A percentile compares a stretch with the other conserved stretches of the same genome.
Evolutionary conservation across 2,329 filamentous ascomycete species (phyloP).

Genomic region (Pleurostoma richardsiae): DNA sequence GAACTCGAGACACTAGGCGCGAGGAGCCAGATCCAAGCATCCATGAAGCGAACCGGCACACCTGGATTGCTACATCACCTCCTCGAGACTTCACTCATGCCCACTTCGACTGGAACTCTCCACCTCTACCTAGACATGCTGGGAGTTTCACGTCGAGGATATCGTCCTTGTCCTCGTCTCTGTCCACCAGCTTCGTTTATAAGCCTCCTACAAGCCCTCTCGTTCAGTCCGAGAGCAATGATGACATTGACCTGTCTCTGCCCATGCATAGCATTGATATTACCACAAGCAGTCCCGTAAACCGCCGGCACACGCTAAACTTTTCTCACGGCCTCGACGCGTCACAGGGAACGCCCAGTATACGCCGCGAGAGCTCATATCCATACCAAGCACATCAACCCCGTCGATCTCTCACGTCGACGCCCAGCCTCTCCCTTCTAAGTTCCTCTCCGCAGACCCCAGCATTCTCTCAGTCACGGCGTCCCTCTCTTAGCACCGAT

Average conservation of each 20-base stretch:
- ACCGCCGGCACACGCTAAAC: conserved; percentile 68
- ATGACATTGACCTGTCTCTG: conserved; percentile 63
- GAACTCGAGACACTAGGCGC: conserved; percentile 1
- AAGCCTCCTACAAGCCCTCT: conserved; percentile 89
- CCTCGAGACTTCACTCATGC: conserved; percentile 46
- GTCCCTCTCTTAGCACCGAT: conserved; percentile 70
- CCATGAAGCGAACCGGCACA: conserved; percentile 11
- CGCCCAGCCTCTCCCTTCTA: conserved; percentile 36
- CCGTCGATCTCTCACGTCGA: conserved; percentile 66
- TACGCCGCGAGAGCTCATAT: conserved; percentile 54
- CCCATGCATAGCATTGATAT: conserved; percentile 47
- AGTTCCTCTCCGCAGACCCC: conserved; percentile 45
- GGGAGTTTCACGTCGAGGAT: conserved; percentile 38
- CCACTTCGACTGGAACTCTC: conserved; percentile 28
- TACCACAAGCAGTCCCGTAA: conserved; percentile 24
- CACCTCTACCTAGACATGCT: conserved; percentile 20
- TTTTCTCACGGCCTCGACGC: conserved; percentile 39
- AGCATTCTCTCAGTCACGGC: conserved; percentile 47
- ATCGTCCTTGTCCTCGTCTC: conserved; percentile 65
- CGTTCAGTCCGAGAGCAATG: conserved; percentile 81
- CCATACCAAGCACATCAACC: conserved; percentile 77
- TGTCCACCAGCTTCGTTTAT: conserved; percentile 76
- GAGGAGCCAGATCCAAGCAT: conserved; percentile 1
- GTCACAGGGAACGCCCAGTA: conserved; percentile 16
- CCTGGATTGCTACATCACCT: conserved; percentile 53